Conservation (phyloP, 805 yeast species). For the Kodamaea laetipori region DNA sequence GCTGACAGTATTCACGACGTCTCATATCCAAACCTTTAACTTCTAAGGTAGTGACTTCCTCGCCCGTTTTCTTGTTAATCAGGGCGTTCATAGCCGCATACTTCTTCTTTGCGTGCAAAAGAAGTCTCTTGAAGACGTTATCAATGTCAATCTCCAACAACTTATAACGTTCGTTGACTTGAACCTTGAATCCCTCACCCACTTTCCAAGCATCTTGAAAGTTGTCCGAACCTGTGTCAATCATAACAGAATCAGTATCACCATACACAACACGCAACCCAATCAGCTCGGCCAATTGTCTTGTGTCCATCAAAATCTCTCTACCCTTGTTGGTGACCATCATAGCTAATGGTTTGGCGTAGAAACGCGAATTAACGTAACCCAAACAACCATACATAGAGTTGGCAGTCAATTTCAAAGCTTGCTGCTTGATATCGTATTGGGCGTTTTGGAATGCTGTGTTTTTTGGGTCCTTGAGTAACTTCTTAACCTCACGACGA, state of each 20-base stretch:
- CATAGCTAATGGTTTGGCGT: constrained; percentile 95
- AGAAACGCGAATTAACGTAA: constrained; percentile 85
- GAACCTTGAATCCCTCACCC: constrained; percentile 80
- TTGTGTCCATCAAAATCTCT: constrained; percentile 89
- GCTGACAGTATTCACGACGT: constrained; percentile 93
- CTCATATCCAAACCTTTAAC: constrained; percentile 96
- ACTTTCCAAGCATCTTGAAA: constrained; percentile 75
- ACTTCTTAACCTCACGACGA: constrained; percentile 88
- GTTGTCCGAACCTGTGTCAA: constrained; percentile 77
- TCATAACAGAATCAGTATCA: constrained; percentile 99
- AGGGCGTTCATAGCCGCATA: constrained; percentile 86
- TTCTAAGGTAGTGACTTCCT: constrained; percentile 59
- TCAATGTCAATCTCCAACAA: constrained; percentile 93
- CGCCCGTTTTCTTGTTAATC: constrained; percentile 53
- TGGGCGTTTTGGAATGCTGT: constrained; percentile 70
- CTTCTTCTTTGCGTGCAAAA: constrained; percentile 93
- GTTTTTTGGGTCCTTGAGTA: constrained; percentile 73
- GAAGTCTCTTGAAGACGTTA: constrained; percentile 80
- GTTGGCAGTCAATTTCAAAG: constrained; percentile 93
- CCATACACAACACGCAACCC: constrained; percentile 90
- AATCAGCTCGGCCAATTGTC: constrained; percentile 85
- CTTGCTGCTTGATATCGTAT: constrained; percentile 94
- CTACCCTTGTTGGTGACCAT: constrained; percentile 93
- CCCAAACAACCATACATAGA: constrained; percentile 99
- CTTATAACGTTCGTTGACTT: constrained; percentile 86